Base-by-base conservation (phyloP, 148 eudicot genomes). In the Fagopyrum tataricum region DNA sequence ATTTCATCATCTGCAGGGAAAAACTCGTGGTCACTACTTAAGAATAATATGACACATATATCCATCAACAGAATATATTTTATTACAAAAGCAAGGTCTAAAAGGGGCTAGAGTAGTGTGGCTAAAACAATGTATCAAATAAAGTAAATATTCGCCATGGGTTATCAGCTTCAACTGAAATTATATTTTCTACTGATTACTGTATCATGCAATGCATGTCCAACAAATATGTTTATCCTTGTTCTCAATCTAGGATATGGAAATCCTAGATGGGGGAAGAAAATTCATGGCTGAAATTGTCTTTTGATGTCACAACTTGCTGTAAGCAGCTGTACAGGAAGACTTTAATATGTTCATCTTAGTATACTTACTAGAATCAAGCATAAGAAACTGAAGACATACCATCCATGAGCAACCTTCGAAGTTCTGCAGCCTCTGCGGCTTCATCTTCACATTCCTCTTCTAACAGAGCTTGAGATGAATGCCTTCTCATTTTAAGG, bases 381-480 rank as follows among this genome's bases (percentile, higher is more conserved):
- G 55, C 21, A 67, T 37, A 70, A 53, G 26, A 62, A 70, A 23
- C 71, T 48, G 13, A 72, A 56, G 73, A 20, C 79, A 14, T 90
- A 91, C 99, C 99, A 71, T 91, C 92, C 89, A 88, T 84, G 51
- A 95, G 87, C 85, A 95, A 83, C 79, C 87, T 83, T 87, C 97
- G 87, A 49, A 95, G 75, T 73, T 95, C 99, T 37, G 92, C 97
- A 14, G 97, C 99, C 87, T 95, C 97, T 55, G 91, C 93, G 18
- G 87, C 90, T 81, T 95, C 97, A 78, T 95, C 99, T 84, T 91
- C 99, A 70, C 82, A 78, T 82, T 91, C 97, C 77, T 91, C 99
- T 79, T 90, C 88, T 67, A 81, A 83, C 77, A 81, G 92, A 76
- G 87, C 84, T 74, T 87, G 92, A 72, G 87, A 82, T 42, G 91